Evolutionary conservation across 805 yeast genomes (phyloP), one percentile per base, ranked within the genome.

Genomic region (Candida tibetensis): DNA sequence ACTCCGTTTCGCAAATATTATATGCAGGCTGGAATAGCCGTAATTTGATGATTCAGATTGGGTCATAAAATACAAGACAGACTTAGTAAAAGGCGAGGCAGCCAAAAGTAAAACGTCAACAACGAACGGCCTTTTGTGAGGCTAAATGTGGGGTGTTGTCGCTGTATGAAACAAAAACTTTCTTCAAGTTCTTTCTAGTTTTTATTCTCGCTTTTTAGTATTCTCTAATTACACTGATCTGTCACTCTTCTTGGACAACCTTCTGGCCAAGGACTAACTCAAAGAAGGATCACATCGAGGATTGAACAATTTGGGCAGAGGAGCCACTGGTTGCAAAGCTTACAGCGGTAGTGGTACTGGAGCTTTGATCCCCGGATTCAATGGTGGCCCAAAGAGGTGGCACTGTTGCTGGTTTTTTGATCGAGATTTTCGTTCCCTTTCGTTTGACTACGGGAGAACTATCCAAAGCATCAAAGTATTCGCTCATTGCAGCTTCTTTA

Each of bases 281-380:
- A 40, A 30, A 8, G 10, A n/a, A 1, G 47, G 45, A 27, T 40
- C 19, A n/a, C 32, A 44, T 10, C 17, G 21, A 35, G 37, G 47
- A 21, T 37, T 44, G 31, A 3, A 9, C 13, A 5, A 44, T 34
- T 2, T 19, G 32, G n/a, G 13, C 29, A 5, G 39, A 42, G 4
- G 37, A 19, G 4, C 21, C n/a, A 10, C 30, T 30, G 18, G 29
- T 7, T 5, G 7, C 12, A 12, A 6, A 13, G 14, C 29, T 27
- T 12, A 12, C 6, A 27, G 29, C 6, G 14, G 29, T 5, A 12
- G n/a, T 27, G 29, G 14, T 6, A 12, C 6, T 13, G 29, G 14
- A 10, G 29, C 29, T 12, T n/a, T 27, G 9, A 7, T 21, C 25
- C 25, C 7, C 25, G 9, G 10, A 10, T 10, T 21, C 25, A 7